Percentiles rank a stretch among this genome's conserved stretches.
phyloP scores from a whole-genome alignment of 306 rosid species.

The Clitoria ternatea region DNA sequence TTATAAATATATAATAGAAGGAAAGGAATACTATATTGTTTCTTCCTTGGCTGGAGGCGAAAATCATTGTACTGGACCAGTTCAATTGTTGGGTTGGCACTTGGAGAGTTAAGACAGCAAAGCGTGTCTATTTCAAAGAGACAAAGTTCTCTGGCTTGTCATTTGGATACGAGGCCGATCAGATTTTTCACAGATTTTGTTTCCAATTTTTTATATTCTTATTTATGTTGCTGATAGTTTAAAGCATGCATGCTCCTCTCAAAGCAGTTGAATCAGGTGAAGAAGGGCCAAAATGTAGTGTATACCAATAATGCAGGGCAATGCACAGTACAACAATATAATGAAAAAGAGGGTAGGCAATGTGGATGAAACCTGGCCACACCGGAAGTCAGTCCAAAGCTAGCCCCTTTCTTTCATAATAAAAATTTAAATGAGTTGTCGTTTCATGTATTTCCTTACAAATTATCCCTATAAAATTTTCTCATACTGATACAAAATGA shows the following conservation, averaged over 20 bases:
- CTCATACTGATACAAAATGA: too few species aligned
- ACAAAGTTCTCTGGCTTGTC: conserved; percentile 57
- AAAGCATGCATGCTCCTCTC: conserved; percentile 7
- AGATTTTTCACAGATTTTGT: conserved; percentile 37
- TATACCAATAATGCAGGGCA: conserved; percentile 26
- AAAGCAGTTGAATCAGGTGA: conserved; percentile 16
- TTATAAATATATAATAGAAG: not conserved
- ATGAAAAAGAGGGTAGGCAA: conserved; percentile 29
- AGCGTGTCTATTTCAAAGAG: conserved; percentile 57
- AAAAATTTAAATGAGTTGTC: too few species aligned
- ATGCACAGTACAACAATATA: conserved; percentile 23
- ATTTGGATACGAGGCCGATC: conserved; percentile 32
- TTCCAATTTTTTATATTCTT: conserved; percentile 17
- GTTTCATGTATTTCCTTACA: too few species aligned
- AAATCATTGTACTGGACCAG: conserved; percentile 35
- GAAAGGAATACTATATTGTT: not conserved
- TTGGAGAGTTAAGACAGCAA: conserved; percentile 36
- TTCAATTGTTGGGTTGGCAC: conserved; percentile 18
- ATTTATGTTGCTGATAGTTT: not conserved
- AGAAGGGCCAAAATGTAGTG: conserved; percentile 14
- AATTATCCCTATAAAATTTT: too few species aligned
- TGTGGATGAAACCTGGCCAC: conserved; percentile 67
- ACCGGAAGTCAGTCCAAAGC: conserved; percentile 34
- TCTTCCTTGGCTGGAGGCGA: not conserved
- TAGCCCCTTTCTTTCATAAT: not conserved